phyloP scores from a whole-genome alignment of 202 grass and related monocot genomes.

The Cymbopogon flexuosus region DNA sequence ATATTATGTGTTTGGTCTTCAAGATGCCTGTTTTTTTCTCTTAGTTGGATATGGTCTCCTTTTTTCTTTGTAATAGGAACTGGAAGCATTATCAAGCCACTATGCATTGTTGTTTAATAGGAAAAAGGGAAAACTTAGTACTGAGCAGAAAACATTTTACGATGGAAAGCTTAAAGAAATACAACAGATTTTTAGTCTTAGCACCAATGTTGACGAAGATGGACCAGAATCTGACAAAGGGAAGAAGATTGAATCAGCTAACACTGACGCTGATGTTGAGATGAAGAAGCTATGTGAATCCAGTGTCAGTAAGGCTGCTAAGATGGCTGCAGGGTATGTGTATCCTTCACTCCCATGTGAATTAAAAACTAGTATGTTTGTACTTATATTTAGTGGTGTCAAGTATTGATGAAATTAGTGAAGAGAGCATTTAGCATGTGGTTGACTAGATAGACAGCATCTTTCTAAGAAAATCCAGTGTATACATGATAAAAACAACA shows the following conservation, averaged over 20 bases:
- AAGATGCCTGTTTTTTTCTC: background rate
- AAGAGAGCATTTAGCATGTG: background rate
- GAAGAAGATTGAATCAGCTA: slow-evolving; percentile 66
- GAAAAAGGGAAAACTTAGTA: slow-evolving; percentile 73
- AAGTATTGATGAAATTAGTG: slow-evolving; percentile 13
- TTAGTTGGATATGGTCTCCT: background rate
- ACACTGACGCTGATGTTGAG: slow-evolving; percentile 67
- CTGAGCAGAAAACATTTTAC: slow-evolving; percentile 79
- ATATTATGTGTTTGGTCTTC: slow-evolving; percentile 9
- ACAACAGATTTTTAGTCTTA: slow-evolving; percentile 73
- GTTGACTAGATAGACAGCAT: background rate
- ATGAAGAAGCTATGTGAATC: slow-evolving; percentile 81
- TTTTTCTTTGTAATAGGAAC: slow-evolving; percentile 53
- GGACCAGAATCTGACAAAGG: slow-evolving; percentile 73
- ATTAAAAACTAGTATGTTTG: slow-evolving; percentile 12
- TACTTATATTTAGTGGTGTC: slow-evolving; percentile 29
- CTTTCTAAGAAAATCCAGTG: background rate
- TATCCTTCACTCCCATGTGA: slow-evolving; percentile 4
- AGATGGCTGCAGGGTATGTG: slow-evolving; percentile 89
- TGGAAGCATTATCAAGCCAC: slow-evolving; percentile 95
- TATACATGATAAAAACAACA: background rate
- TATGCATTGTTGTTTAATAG: slow-evolving; percentile 88
- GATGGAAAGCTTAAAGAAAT: slow-evolving; percentile 81
- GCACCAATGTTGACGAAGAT: slow-evolving; percentile 63
- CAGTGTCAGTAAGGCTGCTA: slow-evolving; percentile 94